A percentile compares a stretch with the other conserved stretches of the same genome.
Evolutionary conservation across 768 basidiomycete genomes (phyloP).

Genomic region (Chlorophyllum brunneum): DNA sequence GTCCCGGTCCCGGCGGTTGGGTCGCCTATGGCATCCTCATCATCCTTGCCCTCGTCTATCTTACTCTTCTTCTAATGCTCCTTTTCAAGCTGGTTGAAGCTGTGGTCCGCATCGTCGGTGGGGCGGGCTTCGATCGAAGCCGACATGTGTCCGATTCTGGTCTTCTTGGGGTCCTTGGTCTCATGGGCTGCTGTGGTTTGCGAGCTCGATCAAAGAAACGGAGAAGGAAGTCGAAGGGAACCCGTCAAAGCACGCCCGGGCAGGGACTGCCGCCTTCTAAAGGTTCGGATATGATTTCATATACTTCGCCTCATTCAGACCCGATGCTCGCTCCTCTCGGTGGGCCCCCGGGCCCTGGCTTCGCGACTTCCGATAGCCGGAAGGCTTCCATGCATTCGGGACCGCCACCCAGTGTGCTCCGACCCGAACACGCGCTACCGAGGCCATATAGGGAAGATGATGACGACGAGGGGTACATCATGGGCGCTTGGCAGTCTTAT

Average conservation of each 20-base stretch:
- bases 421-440: conserved; percentile 71
- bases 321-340: conserved; percentile 19
- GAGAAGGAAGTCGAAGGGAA: conserved; percentile 15
- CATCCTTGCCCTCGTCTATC: conserved; percentile 77
- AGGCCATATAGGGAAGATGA: conserved; percentile 73
- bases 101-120: conserved; percentile 68
- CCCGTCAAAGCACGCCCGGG: not conserved
- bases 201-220: conserved; percentile 23
- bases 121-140: conserved; percentile 82
- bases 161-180: conserved; percentile 76
- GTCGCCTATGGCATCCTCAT: conserved; percentile 90
- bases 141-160: conserved; percentile 80
- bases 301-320: conserved; percentile 41
- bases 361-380: conserved; percentile 31
- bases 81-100: conserved; percentile 84
- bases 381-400: conserved; percentile 53
- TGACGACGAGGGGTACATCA: conserved; percentile 85
- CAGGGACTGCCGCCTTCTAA: conserved; percentile 6
- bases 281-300: conserved; percentile 46
- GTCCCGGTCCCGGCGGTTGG: conserved; percentile 81
- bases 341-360: conserved; percentile 23
- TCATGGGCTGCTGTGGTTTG: conserved; percentile 60
- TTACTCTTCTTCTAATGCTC: conserved; percentile 80
- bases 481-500: conserved; percentile 90
- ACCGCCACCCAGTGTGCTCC: conserved; percentile 67